Evolutionary conservation across 164 flowering plant species (phyloP).

Genomic region (Chimonanthus salicifolius): DNA sequence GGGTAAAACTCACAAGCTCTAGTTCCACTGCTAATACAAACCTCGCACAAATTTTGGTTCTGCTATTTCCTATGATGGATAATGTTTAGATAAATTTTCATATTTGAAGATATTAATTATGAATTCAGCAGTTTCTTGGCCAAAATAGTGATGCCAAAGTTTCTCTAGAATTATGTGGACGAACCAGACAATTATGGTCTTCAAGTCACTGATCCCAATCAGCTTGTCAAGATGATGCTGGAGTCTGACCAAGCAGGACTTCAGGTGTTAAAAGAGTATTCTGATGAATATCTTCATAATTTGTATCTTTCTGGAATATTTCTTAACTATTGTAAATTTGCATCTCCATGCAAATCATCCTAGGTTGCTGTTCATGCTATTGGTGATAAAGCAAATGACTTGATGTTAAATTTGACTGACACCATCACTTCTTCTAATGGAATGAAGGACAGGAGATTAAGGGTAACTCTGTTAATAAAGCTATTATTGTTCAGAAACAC

Average conservation of each 20-base stretch:
- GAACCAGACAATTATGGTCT: slow-evolving; percentile 80
- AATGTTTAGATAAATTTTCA: no score
- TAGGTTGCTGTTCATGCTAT: slow-evolving; percentile 97
- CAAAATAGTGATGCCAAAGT: neutral
- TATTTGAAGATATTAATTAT: neutral
- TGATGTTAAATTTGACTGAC: slow-evolving; percentile 64
- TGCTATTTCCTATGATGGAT: no score
- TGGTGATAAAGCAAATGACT: slow-evolving; percentile 90
- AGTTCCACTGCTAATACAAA: no score
- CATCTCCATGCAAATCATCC: slow-evolving; percentile 4
- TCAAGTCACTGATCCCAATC: slow-evolving; percentile 51
- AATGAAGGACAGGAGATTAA: slow-evolving; percentile 65
- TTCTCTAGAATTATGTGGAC: slow-evolving; percentile 61
- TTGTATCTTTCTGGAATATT: neutral
- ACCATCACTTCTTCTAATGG: slow-evolving; percentile 55
- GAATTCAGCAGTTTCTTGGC: slow-evolving; percentile 1
- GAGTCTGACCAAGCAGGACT: slow-evolving; percentile 65
- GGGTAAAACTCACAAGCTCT: no score
- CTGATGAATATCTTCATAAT: neutral
- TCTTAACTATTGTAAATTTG: neutral
- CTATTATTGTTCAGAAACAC: neutral
- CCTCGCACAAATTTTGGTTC: no score
- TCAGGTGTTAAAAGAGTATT: slow-evolving; percentile 48
- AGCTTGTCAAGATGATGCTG: slow-evolving; percentile 58
- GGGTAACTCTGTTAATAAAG: slow-evolving; percentile 43